Percentiles rank a stretch among this genome's conserved stretches.
Evolutionary conservation across 116 monocot genomes (phyloP).

Genomic region (Iris pallida): DNA sequence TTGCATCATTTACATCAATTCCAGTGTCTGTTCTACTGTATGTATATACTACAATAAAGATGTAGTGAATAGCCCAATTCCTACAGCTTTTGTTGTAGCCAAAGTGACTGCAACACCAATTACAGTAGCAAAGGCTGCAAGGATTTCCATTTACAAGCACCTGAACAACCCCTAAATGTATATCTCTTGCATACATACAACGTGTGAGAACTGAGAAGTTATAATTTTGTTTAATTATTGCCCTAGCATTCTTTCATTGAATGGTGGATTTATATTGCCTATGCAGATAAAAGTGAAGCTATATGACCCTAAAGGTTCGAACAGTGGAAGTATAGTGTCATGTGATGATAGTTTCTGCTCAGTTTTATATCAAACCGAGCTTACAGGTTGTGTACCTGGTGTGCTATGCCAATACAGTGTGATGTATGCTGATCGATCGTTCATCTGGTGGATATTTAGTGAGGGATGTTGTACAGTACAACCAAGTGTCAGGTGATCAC

Average conservation of each 20-base stretch:
- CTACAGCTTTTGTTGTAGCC: too few relatives aligned
- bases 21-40: not conserved
- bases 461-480: slow-evolving; percentile 56
- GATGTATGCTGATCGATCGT: slow-evolving; percentile 88
- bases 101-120: too few relatives aligned
- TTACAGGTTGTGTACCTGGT: slow-evolving; percentile 37
- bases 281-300: slow-evolving; percentile 54
- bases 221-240: not conserved
- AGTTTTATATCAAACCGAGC: slow-evolving; percentile 22
- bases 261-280: not conserved
- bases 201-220: too few relatives aligned
- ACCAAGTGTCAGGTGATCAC: slow-evolving; percentile 57
- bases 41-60: not conserved
- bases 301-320: slow-evolving; percentile 64
- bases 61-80: too few relatives aligned
- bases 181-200: too few relatives aligned
- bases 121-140: too few relatives aligned
- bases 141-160: not conserved
- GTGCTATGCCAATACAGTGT: slow-evolving; percentile 52
- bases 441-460: slow-evolving; percentile 63
- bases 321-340: slow-evolving; percentile 30
- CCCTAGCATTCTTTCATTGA: not conserved
- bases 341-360: slow-evolving; percentile 67
- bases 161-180: not conserved
- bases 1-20: not conserved